Conservation (phyloP, 257 asterid genomes). For the Scutellaria minor region DNA sequence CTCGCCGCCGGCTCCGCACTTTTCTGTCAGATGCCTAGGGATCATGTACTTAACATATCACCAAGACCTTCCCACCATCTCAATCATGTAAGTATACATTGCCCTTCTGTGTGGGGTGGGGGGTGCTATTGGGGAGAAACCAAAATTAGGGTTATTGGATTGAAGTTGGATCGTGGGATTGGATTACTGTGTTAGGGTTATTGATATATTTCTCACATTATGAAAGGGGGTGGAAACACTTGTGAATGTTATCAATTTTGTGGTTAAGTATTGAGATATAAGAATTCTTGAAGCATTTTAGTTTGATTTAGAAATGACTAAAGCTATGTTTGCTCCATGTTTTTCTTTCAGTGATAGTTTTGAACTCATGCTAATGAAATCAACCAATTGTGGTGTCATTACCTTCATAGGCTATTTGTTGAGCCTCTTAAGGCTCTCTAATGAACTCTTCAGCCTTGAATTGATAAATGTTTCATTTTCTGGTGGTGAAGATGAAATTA, state of each 20-base stretch:
- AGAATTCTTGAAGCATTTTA: background rate
- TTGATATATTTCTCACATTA: constrained; percentile 15
- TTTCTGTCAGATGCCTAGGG: constrained; percentile 36
- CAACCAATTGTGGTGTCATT: background rate
- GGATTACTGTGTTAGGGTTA: background rate
- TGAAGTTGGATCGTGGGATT: constrained; percentile 23
- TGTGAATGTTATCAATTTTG: background rate
- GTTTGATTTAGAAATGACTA: background rate
- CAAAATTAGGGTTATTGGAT: background rate
- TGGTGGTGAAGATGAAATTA: background rate
- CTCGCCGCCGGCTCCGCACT: constrained; percentile 25
- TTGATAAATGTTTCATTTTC: background rate
- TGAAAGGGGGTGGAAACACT: no score
- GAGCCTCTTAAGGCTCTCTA: background rate
- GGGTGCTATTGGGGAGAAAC: constrained; percentile 12
- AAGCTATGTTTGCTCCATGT: background rate
- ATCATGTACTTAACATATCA: constrained; percentile 44
- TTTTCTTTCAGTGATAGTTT: no score
- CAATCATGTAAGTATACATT: constrained; percentile 36
- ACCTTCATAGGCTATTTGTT: background rate
- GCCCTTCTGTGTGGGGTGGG: no score
- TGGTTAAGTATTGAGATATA: constrained; percentile 1
- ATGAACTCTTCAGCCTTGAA: constrained; percentile 9
- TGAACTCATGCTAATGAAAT: no score
- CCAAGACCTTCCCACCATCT: constrained; percentile 38